Base-by-base conservation (phyloP, 495 filamentous ascomycete species). In the Chaetomidium leptoderma region DNA sequence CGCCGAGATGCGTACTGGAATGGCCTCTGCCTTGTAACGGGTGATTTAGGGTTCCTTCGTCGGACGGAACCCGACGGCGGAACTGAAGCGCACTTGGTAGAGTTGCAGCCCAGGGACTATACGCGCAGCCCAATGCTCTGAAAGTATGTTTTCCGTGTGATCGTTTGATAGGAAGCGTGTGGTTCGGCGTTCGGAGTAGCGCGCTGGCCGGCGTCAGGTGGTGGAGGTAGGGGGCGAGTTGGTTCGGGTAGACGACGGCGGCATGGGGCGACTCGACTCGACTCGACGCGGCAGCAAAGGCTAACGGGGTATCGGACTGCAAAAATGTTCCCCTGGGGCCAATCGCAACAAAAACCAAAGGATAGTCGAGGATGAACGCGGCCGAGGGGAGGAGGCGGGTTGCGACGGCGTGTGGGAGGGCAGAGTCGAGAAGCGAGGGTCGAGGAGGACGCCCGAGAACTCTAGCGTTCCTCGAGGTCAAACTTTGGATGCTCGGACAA, bases 381-480 rank as follows among this genome's bases (percentile, higher is more conserved):
- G 23, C 6, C 36, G 48, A 39, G 36, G 8, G 23, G 24, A 27
- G 39, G 24, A 39, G 24, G 13, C 48, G 36, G 23, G 47, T 17
- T 32, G 26, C 29, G 49, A 54, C 45, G 27, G 26, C 19, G 37
- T 16, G 30, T 16, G 19, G 19, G 42, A 45, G 44, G 48, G 53
- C 44, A 50, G 17, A 46, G 32, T 24, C 2, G 55, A 47, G 27
- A 32, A 17, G 49, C 37, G 42, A 55, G 51, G 33, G 32, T 44
- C n/a, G 53, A 63, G 17, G 51, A 59, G 14, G 32, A 33, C 45
- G 59, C 19, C 40, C 49, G 42, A 37, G 45, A 39, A 43, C 45
- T 39, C 32, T 17, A 27, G 58, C 26, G 48, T 36, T 33, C 53
- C 19, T 59, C 57, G 64, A 64, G 13, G 63, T 50, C 50, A 61